Evolutionary conservation across 1,284 basidiomycete genomes (phyloP), one percentile per base, ranked within the genome.

Genomic region (Cutaneotrichosporon arboriforme): DNA sequence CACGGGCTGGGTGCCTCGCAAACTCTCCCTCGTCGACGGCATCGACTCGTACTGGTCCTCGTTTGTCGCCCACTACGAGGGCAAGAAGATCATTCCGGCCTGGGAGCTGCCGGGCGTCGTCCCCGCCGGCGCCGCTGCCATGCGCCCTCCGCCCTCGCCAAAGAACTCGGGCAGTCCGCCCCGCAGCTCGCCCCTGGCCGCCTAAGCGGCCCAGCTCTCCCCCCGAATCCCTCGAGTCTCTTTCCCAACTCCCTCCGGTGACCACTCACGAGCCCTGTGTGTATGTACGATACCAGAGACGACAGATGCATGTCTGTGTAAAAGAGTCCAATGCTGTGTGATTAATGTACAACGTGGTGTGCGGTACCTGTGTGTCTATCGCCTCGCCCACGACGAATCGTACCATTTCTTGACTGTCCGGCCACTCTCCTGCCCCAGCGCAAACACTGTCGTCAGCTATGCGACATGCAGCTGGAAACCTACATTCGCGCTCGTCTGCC

Each of bases 401-500:
- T 88, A 86, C 90, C 90, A 94, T 52, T 75, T 74, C 72, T 90
- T 91, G 64, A 84, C 86, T 59, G 79, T 76, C 65, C 82, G 84
- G 35, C 83, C 81, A 58, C 85, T 87, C 57, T 89, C 87, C 67
- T 92, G 89, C 8, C 88, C 89, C 47, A 90, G 74, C 4, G 41
- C 40, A 12, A 50, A 43, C 41, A 42, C 50, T 46, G 21, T 22
- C 40, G 47, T 55, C 52, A 57, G 57, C 44, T 26, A 12, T 10
- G 10, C 3, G 10, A 35, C 12, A 4, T 9, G 37, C 22, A 44
- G 13, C 20, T 12, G 42, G 33, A 1, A 14, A 79, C 85, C 78
- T 68, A 92, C 90, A 61, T 77, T 91, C 88, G 57, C 90, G 80
- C 73, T 94, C 90, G 14, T 87, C 88, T 9, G 81, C 83, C 57